phyloP scores from a whole-genome alignment of 495 filamentous ascomycete species.

The Penicillium dipodomyicola region DNA sequence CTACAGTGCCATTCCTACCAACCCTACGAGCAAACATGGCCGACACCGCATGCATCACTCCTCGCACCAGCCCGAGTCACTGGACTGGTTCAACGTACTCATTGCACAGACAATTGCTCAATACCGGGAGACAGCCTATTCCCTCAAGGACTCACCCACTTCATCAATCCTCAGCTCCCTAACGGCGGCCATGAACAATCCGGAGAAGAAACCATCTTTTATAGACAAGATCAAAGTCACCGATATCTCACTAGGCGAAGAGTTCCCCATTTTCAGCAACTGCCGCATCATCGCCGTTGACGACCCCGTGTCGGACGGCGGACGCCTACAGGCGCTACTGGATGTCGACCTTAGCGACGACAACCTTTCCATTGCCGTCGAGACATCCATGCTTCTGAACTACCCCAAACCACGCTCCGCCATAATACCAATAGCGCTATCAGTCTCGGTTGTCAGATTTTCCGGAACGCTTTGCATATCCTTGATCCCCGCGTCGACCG shows the following conservation, averaged over 20 bases:
- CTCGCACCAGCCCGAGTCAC: conserved; percentile 93
- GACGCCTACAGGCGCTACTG: conserved; percentile 86
- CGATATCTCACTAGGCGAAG: conserved; percentile 88
- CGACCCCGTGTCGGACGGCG: conserved; percentile 51
- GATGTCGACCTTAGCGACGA: conserved; percentile 92
- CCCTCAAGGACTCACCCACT: conserved; percentile 68
- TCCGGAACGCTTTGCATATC: conserved; percentile 91
- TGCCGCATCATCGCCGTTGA: conserved; percentile 77
- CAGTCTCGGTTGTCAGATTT: conserved; percentile 89
- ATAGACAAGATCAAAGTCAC: conserved; percentile 90
- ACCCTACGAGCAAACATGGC: conserved; percentile 43
- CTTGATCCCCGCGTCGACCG: conserved; percentile 66
- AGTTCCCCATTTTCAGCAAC: conserved; percentile 98
- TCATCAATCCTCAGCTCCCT: conserved; percentile 88
- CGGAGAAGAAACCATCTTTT: conserved; percentile 77
- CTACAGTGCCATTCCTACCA: conserved; percentile 75
- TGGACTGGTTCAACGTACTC: conserved; percentile 99
- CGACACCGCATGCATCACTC: conserved; percentile 52
- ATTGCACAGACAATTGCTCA: conserved; percentile 97
- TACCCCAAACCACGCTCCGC: conserved; percentile 87
- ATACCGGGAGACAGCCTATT: conserved; percentile 80
- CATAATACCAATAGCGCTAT: conserved; percentile 87
- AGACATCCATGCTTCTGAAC: conserved; percentile 91
- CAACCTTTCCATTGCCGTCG: conserved; percentile 87
- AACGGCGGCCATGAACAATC: conserved; percentile 80